Evolutionary conservation across 2,329 filamentous ascomycete species (phyloP).

Genomic region (Xylaria multiplex): DNA sequence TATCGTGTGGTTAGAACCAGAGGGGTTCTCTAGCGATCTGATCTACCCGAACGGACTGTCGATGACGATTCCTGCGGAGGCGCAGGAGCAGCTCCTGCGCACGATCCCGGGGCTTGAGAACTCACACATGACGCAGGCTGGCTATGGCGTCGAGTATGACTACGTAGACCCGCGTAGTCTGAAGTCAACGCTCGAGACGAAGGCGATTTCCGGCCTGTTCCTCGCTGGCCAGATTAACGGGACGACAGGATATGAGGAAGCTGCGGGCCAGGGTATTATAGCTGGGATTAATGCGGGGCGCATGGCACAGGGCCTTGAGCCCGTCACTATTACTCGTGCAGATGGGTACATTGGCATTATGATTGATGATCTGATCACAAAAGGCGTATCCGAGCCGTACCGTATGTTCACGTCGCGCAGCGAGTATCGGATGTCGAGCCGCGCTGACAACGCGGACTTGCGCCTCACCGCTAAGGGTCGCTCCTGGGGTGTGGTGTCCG

Average conservation of each 20-base stretch:
- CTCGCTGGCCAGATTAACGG: conserved; percentile 98
- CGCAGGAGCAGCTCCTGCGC: conserved; percentile 84
- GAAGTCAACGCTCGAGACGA: conserved; percentile 91
- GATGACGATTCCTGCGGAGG: conserved; percentile 92
- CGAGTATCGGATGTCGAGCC: conserved; percentile 92
- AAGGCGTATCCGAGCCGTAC: conserved; percentile 96
- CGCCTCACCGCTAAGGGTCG: conserved; percentile 84
- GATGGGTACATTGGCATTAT: conserved; percentile 98
- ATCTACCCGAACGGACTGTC: conserved; percentile 97
- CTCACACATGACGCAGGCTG: conserved; percentile 90
- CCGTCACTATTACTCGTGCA: conserved; percentile 77
- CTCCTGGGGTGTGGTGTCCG: conserved; percentile 79
- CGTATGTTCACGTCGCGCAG: conserved; percentile 97
- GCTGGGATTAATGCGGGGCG: conserved; percentile 95
- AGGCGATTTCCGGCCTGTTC: conserved; percentile 87
- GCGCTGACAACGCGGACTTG: conserved; percentile 92
- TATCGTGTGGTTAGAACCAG: conserved; percentile 96
- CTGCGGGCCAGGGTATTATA: conserved; percentile 89
- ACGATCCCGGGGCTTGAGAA: conserved; percentile 90
- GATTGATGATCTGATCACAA: conserved; percentile 97
- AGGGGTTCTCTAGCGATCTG: conserved; percentile 88
- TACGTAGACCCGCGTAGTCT: conserved; percentile 94
- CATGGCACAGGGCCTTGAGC: conserved; percentile 71
- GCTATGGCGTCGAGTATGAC: conserved; percentile 98
- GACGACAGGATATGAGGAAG: conserved; percentile 98